Percentiles rank a stretch among this genome's conserved stretches.
Conservation (phyloP, 148 eudicot genomes). For the Amaranthus hypochondriacus region DNA sequence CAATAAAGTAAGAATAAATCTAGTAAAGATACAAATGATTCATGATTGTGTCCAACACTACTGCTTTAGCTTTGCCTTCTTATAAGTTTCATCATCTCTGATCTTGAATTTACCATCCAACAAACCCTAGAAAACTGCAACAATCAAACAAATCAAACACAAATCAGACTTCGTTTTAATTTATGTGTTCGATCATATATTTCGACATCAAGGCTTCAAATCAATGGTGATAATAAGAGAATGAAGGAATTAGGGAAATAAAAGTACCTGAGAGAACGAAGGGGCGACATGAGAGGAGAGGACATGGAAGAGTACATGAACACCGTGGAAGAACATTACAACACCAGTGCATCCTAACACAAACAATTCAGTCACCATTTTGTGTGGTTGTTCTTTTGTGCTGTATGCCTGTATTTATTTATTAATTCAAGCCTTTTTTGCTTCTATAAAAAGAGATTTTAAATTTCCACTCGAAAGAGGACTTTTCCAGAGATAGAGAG, state of each 20-base stretch:
- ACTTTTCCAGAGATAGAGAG: no score
- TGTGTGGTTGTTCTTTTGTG: not conserved
- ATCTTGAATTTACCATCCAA: conserved; percentile 29
- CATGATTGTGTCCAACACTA: not conserved
- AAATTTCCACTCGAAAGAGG: no score
- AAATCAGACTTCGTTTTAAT: not conserved
- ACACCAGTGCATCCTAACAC: conserved; percentile 65
- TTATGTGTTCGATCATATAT: no score
- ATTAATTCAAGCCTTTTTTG: not conserved
- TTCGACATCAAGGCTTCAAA: not conserved
- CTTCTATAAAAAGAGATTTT: not conserved
- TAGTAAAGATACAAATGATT: no score
- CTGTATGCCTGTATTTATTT: no score
- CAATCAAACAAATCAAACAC: not conserved
- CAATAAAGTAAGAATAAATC: no score
- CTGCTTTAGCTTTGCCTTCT: not conserved
- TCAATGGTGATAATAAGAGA: not conserved
- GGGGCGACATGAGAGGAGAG: conserved; percentile 39
- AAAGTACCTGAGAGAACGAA: conserved; percentile 49
- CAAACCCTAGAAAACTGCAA: conserved; percentile 51
- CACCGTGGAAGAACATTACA: conserved; percentile 53
- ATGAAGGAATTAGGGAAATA: not conserved
- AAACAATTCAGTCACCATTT: conserved; percentile 46
- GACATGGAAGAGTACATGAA: conserved; percentile 51
- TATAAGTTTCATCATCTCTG: not conserved